Conservation (phyloP, 495 filamentous ascomycete species). For the Aspergillus nanangensis region DNA sequence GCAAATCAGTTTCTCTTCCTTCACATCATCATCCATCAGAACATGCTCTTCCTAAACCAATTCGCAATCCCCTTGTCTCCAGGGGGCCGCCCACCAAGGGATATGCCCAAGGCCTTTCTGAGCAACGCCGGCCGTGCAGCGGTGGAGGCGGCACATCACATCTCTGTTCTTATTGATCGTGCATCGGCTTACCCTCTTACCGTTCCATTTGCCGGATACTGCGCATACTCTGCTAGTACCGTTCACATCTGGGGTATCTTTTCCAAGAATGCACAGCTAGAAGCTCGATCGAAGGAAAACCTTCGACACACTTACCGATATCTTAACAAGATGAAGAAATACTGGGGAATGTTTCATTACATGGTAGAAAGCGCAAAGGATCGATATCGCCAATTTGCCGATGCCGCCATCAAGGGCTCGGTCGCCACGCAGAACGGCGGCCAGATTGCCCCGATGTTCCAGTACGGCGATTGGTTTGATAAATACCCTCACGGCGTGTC, state of each 20-base stretch:
- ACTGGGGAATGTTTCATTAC: constrained; percentile 97
- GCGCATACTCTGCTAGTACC: constrained; percentile 85
- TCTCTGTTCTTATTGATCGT: constrained; percentile 78
- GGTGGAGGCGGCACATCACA: constrained; percentile 83
- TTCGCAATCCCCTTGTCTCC: constrained; percentile 76
- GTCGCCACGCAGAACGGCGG: constrained; percentile 50
- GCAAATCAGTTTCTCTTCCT: constrained; percentile 94
- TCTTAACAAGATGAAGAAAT: constrained; percentile 88
- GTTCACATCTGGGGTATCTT: constrained; percentile 92
- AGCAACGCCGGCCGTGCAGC: constrained; percentile 70
- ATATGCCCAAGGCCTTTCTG: constrained; percentile 77
- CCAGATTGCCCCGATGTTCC: constrained; percentile 62
- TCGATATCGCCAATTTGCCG: constrained; percentile 80
- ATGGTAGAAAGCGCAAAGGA: constrained; percentile 92
- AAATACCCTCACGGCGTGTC: constrained; percentile 92
- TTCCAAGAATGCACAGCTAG: constrained; percentile 70
- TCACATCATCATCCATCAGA: constrained; percentile 85
- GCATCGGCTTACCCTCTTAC: constrained; percentile 74
- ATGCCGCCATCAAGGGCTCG: constrained; percentile 55
- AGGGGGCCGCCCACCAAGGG: constrained; percentile 59
- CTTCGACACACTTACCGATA: constrained; percentile 88
- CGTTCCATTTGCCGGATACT: constrained; percentile 92
- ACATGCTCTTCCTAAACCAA: constrained; percentile 83
- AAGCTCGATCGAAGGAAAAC: constrained; percentile 75
- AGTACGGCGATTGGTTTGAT: constrained; percentile 98